These are phyloP conservation scores for Silybum marianum DNA, from an alignment of 129 eudicot species.

Conservation along the genomic window DNA sequence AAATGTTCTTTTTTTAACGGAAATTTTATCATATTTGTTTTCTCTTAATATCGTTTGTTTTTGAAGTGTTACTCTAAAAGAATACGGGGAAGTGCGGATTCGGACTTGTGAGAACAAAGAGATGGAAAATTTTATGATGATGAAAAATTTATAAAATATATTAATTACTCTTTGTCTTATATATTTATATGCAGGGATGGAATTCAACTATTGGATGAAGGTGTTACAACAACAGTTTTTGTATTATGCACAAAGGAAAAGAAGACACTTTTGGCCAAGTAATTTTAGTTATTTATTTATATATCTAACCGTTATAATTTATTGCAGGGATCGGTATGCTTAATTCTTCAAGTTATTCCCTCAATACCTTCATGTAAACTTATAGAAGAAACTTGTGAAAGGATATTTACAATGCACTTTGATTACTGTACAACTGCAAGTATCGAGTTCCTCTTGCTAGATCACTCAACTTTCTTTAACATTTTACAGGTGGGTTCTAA, in stretches of 20 bases:
- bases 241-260: conserved; percentile 81
- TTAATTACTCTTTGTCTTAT: conserved; percentile 67
- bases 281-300: conserved; percentile 37
- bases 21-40: conserved; percentile 6
- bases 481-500: conserved; percentile 85
- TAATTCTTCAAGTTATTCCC: conserved; percentile 84
- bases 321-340: conserved; percentile 94
- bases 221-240: conserved; percentile 73
- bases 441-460: conserved; percentile 80
- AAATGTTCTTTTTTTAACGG: not conserved
- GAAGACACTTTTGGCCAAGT: conserved; percentile 77
- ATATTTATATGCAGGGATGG: conserved; percentile 96
- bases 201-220: conserved; percentile 70
- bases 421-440: conserved; percentile 93
- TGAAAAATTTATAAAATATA: conserved; percentile 43
- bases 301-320: conserved; percentile 61
- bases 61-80: conserved; percentile 50
- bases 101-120: conserved; percentile 60
- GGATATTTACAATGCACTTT: conserved; percentile 86
- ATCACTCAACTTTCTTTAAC: conserved; percentile 69
- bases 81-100: conserved; percentile 53
- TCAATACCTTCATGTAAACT: conserved; percentile 87
- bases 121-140: conserved; percentile 36
- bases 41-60: conserved; percentile 30
- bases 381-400: conserved; percentile 94